Evolutionary conservation across 2,329 filamentous ascomycete genomes (phyloP).

Genomic region (Aspergillus quadrilineatus): DNA sequence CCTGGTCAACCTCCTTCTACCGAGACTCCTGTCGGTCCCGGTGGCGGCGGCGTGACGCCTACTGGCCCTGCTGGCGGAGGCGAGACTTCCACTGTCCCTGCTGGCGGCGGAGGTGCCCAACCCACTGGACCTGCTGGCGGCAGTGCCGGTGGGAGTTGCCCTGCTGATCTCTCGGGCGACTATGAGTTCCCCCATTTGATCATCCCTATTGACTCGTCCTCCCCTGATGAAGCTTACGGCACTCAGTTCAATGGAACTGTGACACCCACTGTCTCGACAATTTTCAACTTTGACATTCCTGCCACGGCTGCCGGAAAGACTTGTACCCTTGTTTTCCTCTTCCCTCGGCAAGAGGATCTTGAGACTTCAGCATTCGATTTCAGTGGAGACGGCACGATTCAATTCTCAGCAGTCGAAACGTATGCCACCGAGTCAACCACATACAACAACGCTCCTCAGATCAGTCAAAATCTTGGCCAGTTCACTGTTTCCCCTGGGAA

Average conservation of each 20-base stretch:
- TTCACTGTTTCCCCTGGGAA: constrained; percentile 54
- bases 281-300: constrained; percentile 71
- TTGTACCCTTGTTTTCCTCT: constrained; percentile 65
- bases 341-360: constrained; percentile 59
- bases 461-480: constrained; percentile 45
- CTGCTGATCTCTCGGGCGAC: constrained; percentile 46
- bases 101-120: not conserved
- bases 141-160: constrained; percentile 37
- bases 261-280: constrained; percentile 53
- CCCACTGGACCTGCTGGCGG: not conserved
- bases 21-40: not conserved
- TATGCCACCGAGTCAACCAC: constrained; percentile 53
- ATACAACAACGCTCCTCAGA: constrained; percentile 53
- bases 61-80: not conserved
- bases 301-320: constrained; percentile 54
- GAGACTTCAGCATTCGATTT: constrained; percentile 60
- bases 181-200: constrained; percentile 64
- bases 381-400: constrained; percentile 54
- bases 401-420: constrained; percentile 52
- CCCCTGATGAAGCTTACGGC: constrained; percentile 54
- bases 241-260: constrained; percentile 58
- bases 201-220: constrained; percentile 56
- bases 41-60: not conserved
- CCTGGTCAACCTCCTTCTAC: not conserved
- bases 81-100: not conserved